Evolutionary conservation across 495 filamentous ascomycete genomes (phyloP).

Genomic region (Tirmania nivea): DNA sequence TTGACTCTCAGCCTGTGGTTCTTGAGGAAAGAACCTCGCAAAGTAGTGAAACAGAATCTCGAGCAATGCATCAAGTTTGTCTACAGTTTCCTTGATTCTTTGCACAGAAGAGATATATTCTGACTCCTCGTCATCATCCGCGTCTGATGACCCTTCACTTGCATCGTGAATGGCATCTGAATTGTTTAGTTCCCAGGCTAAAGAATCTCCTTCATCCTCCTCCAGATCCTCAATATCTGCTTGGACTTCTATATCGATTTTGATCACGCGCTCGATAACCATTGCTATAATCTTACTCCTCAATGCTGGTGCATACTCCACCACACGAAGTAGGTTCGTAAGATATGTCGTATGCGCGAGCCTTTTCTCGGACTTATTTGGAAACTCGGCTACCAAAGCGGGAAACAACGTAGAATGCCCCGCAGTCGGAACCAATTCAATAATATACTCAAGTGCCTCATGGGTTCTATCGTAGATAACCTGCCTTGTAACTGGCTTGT

Average conservation of each 20-base stretch:
- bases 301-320: slow-evolving; percentile 57
- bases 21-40: slow-evolving; percentile 37
- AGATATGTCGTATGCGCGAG: slow-evolving; percentile 55
- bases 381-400: slow-evolving; percentile 44
- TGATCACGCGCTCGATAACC: slow-evolving; percentile 63
- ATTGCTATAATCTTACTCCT: slow-evolving; percentile 61
- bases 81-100: slow-evolving; percentile 53
- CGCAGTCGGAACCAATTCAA: slow-evolving; percentile 56
- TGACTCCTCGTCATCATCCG: slow-evolving; percentile 38
- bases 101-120: slow-evolving; percentile 33
- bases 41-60: slow-evolving; percentile 76
- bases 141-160: slow-evolving; percentile 19
- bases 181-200: not conserved
- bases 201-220: slow-evolving; percentile 38
- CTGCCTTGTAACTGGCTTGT: slow-evolving; percentile 32
- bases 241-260: slow-evolving; percentile 86
- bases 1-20: slow-evolving; percentile 9
- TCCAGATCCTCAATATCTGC: slow-evolving; percentile 73
- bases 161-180: slow-evolving; percentile 26
- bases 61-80: slow-evolving; percentile 82
- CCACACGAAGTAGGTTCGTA: slow-evolving; percentile 51
- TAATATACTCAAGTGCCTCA: slow-evolving; percentile 48
- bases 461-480: slow-evolving; percentile 50
- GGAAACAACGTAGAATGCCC: slow-evolving; percentile 42
- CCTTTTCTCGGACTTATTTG: slow-evolving; percentile 48